phyloP scores from a whole-genome alignment of 169 alveolate species.

The Perkinsus marinus region DNA sequence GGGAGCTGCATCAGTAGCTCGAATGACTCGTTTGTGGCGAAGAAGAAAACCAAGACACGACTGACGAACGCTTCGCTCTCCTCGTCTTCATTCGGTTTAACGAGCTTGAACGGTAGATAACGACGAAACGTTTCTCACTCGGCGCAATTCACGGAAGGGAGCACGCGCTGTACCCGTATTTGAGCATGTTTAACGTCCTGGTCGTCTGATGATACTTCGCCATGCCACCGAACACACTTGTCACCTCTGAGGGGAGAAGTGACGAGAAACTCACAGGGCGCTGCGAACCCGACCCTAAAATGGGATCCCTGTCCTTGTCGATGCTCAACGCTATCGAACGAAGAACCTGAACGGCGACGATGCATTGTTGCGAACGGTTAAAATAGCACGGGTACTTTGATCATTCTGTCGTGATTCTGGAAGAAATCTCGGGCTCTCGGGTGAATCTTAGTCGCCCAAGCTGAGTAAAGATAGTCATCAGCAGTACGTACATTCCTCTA shows the following conservation, averaged over 20 bases:
- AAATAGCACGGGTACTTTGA: neutral
- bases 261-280: neutral
- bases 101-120: no score
- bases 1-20: slow-evolving; percentile 10
- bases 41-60: slow-evolving; percentile 22
- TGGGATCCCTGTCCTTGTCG: neutral
- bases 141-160: no score
- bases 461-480: neutral
- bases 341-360: no score
- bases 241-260: neutral
- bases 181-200: neutral
- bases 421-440: neutral
- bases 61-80: slow-evolving; percentile 29
- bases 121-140: slow-evolving; percentile 4
- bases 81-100: slow-evolving; percentile 25
- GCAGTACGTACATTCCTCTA: no score
- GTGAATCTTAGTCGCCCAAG: neutral
- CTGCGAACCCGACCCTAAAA: neutral
- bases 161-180: neutral
- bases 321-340: no score
- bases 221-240: slow-evolving; percentile 5
- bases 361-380: neutral
- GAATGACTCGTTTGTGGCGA: slow-evolving; percentile 32
- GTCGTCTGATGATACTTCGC: neutral
- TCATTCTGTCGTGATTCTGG: neutral